phyloP scores from a whole-genome alignment of 140 eudicot genomes.

The Bidens hawaiensis region DNA sequence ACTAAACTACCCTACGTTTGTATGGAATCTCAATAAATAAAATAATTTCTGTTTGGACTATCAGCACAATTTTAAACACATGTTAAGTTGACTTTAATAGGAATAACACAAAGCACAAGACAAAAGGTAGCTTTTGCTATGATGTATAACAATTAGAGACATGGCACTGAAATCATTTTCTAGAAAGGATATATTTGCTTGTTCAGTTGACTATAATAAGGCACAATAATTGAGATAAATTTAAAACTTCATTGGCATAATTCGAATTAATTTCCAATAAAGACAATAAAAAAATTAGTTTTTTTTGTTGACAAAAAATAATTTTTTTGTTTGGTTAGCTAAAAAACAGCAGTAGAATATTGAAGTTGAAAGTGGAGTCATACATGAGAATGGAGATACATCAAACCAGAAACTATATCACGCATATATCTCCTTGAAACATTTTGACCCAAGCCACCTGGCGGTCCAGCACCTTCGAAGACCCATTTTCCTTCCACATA shows the following conservation, averaged over 20 bases:
- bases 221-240: too few species aligned
- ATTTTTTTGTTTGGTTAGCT: background rate
- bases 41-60: background rate
- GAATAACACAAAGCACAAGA: background rate
- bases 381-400: constrained; percentile 9
- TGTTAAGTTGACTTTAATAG: background rate
- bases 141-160: background rate
- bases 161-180: too few species aligned
- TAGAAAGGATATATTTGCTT: background rate
- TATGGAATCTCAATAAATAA: background rate
- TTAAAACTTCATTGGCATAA: background rate
- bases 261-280: constrained; percentile 1
- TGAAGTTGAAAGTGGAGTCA: background rate
- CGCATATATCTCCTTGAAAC: constrained; percentile 71
- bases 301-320: too few species aligned
- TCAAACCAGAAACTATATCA: constrained; percentile 75
- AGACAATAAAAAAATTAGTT: background rate
- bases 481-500: constrained; percentile 93
- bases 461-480: constrained; percentile 82
- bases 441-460: constrained; percentile 69
- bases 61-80: background rate
- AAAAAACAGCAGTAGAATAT: background rate
- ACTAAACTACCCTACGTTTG: constrained; percentile 6
- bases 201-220: too few species aligned
- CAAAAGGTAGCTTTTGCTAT: background rate